A percentile compares a stretch with the other conserved stretches of the same genome.
Conservation (phyloP, 306 rosid species). For the Cicer judaicum region DNA sequence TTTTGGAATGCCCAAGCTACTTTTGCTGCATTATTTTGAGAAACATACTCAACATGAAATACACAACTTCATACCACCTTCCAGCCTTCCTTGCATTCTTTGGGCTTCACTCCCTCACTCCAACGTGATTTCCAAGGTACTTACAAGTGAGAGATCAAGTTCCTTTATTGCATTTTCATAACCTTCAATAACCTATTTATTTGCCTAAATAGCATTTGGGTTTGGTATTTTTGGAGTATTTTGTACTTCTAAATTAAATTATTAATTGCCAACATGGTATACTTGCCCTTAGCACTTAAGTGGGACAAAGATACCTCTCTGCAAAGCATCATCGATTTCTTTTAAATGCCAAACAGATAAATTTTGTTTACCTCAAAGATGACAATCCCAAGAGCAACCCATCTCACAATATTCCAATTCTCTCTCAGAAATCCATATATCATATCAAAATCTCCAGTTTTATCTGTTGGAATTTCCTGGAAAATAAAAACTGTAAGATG, state of each 20-base stretch:
- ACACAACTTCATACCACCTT: not conserved
- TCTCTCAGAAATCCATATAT: slow-evolving; percentile 68
- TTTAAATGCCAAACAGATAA: slow-evolving; percentile 20
- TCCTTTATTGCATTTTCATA: not conserved
- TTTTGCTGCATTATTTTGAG: not conserved
- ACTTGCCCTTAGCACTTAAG: not conserved
- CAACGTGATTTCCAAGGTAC: not conserved
- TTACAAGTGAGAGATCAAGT: slow-evolving; percentile 2
- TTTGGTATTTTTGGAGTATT: not conserved
- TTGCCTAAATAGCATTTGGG: not conserved
- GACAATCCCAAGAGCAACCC: slow-evolving; percentile 92
- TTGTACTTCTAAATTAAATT: slow-evolving; percentile 10
- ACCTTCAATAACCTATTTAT: not conserved
- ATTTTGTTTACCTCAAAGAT: slow-evolving; percentile 73
- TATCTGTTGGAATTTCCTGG: slow-evolving; percentile 80
- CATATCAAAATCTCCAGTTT: slow-evolving; percentile 76
- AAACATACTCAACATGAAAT: not conserved
- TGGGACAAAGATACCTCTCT: not conserved
- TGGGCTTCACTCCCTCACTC: not conserved
- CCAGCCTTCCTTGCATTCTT: not conserved
- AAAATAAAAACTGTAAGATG: slow-evolving; percentile 42
- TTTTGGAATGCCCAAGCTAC: not conserved
- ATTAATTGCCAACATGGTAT: slow-evolving; percentile 5
- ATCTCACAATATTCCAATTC: slow-evolving; percentile 73
- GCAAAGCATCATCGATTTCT: slow-evolving; percentile 27